These are phyloP conservation scores for Parietichytrium sp. DNA, from an alignment of 108 stramenopile species.

Conservation along the genomic window DNA sequence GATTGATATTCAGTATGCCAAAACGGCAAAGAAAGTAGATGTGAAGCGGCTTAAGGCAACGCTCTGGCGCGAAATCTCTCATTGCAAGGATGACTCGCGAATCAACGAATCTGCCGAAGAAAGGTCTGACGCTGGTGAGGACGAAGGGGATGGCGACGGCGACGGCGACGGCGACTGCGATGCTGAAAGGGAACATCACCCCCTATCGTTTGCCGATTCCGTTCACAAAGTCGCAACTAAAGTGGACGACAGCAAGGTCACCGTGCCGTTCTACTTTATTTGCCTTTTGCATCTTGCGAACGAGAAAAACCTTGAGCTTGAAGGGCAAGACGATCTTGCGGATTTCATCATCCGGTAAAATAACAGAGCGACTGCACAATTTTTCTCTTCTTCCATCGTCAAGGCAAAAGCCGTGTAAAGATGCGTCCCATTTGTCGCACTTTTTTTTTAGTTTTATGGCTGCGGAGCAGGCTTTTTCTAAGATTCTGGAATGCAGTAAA, in stretches of 20 bases:
- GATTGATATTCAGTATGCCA: constrained; percentile 45
- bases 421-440: too few relatives aligned
- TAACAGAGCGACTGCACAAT: too few relatives aligned
- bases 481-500: too few relatives aligned
- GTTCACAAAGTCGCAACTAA: not conserved
- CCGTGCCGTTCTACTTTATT: constrained; percentile 94
- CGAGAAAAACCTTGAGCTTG: constrained; percentile 85
- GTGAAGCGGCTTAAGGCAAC: constrained; percentile 47
- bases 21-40: constrained; percentile 51
- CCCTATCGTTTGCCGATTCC: not conserved
- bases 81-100: too few relatives aligned
- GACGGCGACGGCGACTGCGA: not conserved
- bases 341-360: constrained; percentile 17
- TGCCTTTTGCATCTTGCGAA: constrained; percentile 93
- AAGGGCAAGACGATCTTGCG: constrained; percentile 49
- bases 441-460: too few relatives aligned
- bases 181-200: not conserved
- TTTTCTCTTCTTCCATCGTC: too few relatives aligned
- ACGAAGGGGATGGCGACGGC: not conserved
- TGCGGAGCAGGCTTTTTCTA: too few relatives aligned
- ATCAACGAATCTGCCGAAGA: too few relatives aligned
- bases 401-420: too few relatives aligned
- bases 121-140: not conserved
- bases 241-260: constrained; percentile 79
- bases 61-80: constrained; percentile 49